Evolutionary conservation across 2,329 filamentous ascomycete genomes (phyloP).

Genomic region (Trichoderma sp.): DNA sequence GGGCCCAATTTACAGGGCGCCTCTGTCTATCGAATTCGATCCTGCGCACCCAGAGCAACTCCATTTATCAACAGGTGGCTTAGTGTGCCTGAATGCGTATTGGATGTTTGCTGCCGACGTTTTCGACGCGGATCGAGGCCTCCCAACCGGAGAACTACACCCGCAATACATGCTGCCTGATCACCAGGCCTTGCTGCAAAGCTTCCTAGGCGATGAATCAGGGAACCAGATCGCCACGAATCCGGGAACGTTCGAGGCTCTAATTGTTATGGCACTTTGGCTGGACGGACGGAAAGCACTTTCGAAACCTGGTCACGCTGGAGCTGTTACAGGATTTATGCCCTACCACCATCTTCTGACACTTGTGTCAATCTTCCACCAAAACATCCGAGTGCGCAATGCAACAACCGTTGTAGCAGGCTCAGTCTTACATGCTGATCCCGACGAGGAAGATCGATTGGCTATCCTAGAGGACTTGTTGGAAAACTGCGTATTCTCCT

Average conservation of each 20-base stretch:
- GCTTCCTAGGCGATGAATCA: slow-evolving; percentile 55
- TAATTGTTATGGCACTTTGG: slow-evolving; percentile 62
- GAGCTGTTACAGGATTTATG: slow-evolving; percentile 53
- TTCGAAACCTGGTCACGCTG: slow-evolving; percentile 34
- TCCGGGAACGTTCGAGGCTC: slow-evolving; percentile 59
- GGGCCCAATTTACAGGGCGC: slow-evolving; percentile 46
- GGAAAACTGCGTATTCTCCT: slow-evolving; percentile 65
- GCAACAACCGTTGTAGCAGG: slow-evolving; percentile 57
- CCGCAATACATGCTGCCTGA: slow-evolving; percentile 63
- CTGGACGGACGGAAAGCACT: slow-evolving; percentile 54
- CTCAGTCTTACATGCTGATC: slow-evolving; percentile 58
- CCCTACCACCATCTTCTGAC: slow-evolving; percentile 62
- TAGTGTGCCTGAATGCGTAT: slow-evolving; percentile 61
- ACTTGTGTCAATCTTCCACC: slow-evolving; percentile 60
- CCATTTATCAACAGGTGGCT: slow-evolving; percentile 59
- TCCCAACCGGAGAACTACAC: slow-evolving; percentile 59
- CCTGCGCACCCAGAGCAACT: slow-evolving; percentile 53
- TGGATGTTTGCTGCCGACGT: slow-evolving; percentile 63
- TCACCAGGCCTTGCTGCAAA: slow-evolving; percentile 55
- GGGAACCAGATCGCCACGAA: slow-evolving; percentile 51
- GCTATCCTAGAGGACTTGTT: slow-evolving; percentile 65
- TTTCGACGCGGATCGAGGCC: slow-evolving; percentile 58
- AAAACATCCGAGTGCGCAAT: slow-evolving; percentile 55
- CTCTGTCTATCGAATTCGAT: slow-evolving; percentile 50
- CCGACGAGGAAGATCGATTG: slow-evolving; percentile 59